Percentiles rank a stretch among this genome's conserved stretches.
Conservation (phyloP, 2,329 filamentous ascomycete genomes). For the Phialocephala subalpina region DNA sequence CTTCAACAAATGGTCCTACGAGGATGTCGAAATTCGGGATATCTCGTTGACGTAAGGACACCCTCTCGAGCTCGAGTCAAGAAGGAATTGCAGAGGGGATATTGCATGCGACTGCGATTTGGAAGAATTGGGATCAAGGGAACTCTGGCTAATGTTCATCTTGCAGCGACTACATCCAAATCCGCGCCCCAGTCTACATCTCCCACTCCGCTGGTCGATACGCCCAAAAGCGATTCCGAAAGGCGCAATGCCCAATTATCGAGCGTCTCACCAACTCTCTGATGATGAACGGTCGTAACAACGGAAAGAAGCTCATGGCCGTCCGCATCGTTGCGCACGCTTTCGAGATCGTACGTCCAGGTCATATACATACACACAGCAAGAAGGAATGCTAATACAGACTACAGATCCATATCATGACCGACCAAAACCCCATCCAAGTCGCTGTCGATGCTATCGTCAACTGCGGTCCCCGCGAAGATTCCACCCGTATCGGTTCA, state of each 20-base stretch:
- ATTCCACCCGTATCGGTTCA: conserved; percentile 99
- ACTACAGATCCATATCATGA: conserved; percentile 97
- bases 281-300: conserved; percentile 99
- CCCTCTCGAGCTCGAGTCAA: conserved; percentile 27
- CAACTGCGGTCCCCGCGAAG: conserved; percentile 99
- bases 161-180: conserved; percentile 97
- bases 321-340: conserved; percentile 98
- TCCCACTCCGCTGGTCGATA: conserved; percentile 98
- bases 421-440: conserved; percentile 99
- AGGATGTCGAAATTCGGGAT: conserved; percentile 99
- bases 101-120: conserved; percentile 7
- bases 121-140: conserved; percentile 15
- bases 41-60: conserved; percentile 97
- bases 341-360: conserved; percentile 93
- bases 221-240: conserved; percentile 99
- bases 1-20: conserved; percentile 99
- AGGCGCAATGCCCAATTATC: conserved; percentile 99
- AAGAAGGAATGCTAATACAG: conserved; percentile 27
- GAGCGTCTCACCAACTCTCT: conserved; percentile 99
- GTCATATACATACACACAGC: conserved; percentile 13
- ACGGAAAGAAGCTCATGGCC: conserved; percentile 99
- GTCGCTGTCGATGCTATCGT: conserved; percentile 99
- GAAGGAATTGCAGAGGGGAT: conserved; percentile 32
- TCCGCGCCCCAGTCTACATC: conserved; percentile 98
- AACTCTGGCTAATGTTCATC: conserved; percentile 44